phyloP scores from a whole-genome alignment of 148 eudicot genomes.

The Vaccinium corymbosum region DNA sequence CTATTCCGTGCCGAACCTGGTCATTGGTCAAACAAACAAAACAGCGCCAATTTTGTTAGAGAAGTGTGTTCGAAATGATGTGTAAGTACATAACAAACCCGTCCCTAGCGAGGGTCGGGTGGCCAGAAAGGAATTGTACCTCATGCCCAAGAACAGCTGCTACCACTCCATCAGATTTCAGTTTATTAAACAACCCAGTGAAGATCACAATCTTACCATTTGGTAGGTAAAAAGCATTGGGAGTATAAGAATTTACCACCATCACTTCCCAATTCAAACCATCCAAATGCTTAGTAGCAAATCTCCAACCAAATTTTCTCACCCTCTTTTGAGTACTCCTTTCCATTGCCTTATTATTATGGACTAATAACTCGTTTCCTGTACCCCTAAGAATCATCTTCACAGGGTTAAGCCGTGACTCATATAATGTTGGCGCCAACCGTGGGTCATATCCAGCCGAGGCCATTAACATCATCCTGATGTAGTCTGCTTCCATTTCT shows the following conservation, averaged over 20 bases:
- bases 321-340: too few relatives aligned
- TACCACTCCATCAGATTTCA: slow-evolving; percentile 38
- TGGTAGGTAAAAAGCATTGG: slow-evolving; percentile 46
- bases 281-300: slow-evolving; percentile 37
- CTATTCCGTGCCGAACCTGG: slow-evolving; percentile 7
- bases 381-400: neutral
- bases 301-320: too few relatives aligned
- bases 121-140: slow-evolving; percentile 23
- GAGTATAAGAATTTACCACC: slow-evolving; percentile 34
- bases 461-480: neutral
- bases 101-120: too few relatives aligned
- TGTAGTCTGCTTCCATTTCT: slow-evolving; percentile 4
- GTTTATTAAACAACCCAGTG: slow-evolving; percentile 36
- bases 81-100: too few relatives aligned
- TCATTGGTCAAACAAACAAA: too few relatives aligned
- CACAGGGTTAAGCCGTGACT: neutral
- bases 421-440: neutral
- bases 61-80: too few relatives aligned
- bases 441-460: neutral
- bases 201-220: slow-evolving; percentile 57
- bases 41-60: too few relatives aligned
- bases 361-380: too few relatives aligned
- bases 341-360: too few relatives aligned
- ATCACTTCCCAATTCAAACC: slow-evolving; percentile 57
- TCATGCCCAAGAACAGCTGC: slow-evolving; percentile 56